These are phyloP conservation scores for Monosporozyma siamensis DNA, from an alignment of 805 yeast genomes.

Conservation along the genomic window DNA sequence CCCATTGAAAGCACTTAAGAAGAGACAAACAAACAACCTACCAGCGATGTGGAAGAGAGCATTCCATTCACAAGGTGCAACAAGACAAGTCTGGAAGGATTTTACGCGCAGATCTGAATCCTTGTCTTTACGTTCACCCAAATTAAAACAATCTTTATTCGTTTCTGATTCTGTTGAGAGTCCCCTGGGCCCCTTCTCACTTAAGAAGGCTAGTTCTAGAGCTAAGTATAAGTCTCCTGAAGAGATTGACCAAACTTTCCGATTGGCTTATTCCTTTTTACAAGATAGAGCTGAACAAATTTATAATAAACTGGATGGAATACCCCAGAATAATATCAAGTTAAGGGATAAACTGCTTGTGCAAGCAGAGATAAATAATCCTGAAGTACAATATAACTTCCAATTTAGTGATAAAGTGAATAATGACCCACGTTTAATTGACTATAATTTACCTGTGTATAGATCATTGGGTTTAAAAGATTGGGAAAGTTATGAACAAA, in stretches of 20 bases:
- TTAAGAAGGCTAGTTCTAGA: conserved; percentile 36
- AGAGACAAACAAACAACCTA: not conserved
- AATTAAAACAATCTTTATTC: conserved; percentile 26
- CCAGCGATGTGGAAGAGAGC: not conserved
- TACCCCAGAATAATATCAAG: not conserved
- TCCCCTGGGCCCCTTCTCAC: conserved; percentile 46
- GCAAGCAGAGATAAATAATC: conserved; percentile 66
- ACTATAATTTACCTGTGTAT: conserved; percentile 71
- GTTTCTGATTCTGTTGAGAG: conserved; percentile 19
- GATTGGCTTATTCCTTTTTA: conserved; percentile 53
- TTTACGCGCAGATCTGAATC: conserved; percentile 19
- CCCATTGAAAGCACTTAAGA: not conserved
- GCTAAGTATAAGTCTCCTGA: conserved; percentile 56
- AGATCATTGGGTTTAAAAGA: conserved; percentile 55
- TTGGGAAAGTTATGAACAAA: conserved; percentile 64
- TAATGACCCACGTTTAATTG: conserved; percentile 40
- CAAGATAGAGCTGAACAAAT: conserved; percentile 38
- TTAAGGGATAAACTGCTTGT: conserved; percentile 33
- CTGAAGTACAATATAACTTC: conserved; percentile 72
- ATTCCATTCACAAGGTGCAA: not conserved
- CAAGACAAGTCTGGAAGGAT: conserved; percentile 25
- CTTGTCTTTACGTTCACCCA: conserved; percentile 21
- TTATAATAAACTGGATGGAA: conserved; percentile 25
- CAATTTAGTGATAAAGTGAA: conserved; percentile 34
- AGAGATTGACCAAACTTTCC: conserved; percentile 64